Evolutionary conservation across 1,284 basidiomycete species (phyloP), one percentile per base, ranked within the genome.

Genomic region (Ceratobasidium sp.): DNA sequence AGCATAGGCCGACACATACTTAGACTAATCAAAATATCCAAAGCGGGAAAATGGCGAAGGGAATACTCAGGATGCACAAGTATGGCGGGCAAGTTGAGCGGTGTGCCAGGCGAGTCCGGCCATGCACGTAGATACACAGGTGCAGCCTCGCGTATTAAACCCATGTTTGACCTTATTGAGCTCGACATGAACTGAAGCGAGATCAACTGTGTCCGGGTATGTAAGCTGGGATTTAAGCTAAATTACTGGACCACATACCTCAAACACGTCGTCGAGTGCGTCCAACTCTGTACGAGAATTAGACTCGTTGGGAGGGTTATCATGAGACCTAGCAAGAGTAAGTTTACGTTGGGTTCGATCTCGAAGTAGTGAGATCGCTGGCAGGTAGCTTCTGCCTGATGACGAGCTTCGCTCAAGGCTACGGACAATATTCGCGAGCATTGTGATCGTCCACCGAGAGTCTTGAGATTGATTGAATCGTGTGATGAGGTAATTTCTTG

Each of bases 401-500:
- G 47, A 3, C 17, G 37, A 31, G 11, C 33, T 37, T 8, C 23
- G 64, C 42, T 47, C 33, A 1, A 75, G 28, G 4, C n/a, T 31
- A 13, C 26, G 17, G 2, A 75, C n/a, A 3, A 75, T 33, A 28
- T 51, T 56, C 1, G 71, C 60, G 11, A 42, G 10, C 33, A 65
- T 23, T 8, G 61, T 75, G 26, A 75, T 23, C 5, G 31, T 23
- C 45, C 23, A 42, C 15, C 61, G 60, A 11, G 71, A 75, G 35
- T 75, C 71, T 11, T 54, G 60, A 13, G 71, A 75, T 15, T 56
- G 28, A 33, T n/a, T 53, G 60, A 53, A 75, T 11, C 71, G 71
- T 3, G 1, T 65, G 13, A 61, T 75, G 11, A 75, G 3, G 17
- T 47, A 64, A 17, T 65, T 35, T 64, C 33, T 75, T 66, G 15